These are phyloP conservation scores for Ustilago curta DNA, from an alignment of 1,284 basidiomycete genomes.

Conservation along the genomic window DNA sequence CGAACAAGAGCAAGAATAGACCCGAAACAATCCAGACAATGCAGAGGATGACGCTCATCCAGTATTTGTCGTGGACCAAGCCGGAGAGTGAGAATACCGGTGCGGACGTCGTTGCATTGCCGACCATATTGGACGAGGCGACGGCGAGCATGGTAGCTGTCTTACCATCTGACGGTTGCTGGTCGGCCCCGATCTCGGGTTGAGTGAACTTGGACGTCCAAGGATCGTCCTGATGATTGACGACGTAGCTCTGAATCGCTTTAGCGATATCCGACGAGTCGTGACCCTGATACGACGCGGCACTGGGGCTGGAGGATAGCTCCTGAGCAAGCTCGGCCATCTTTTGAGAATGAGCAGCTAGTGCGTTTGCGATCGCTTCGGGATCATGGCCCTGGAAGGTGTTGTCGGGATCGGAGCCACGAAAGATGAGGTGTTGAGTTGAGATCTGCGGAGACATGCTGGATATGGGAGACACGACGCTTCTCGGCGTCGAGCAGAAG, in stretches of 20 bases:
- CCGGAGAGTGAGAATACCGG: conserved; percentile 36
- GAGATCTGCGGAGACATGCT: conserved; percentile 26
- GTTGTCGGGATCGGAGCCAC: conserved; percentile 23
- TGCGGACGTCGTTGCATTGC: not conserved
- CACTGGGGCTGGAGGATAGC: not conserved
- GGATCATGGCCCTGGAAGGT: conserved; percentile 50
- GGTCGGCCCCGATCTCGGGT: not conserved
- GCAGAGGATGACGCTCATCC: conserved; percentile 52
- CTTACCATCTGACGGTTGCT: not conserved
- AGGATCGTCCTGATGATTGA: conserved; percentile 30
- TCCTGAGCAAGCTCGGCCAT: conserved; percentile 39
- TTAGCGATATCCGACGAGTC: conserved; percentile 43
- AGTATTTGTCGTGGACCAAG: conserved; percentile 29
- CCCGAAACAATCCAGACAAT: conserved; percentile 57
- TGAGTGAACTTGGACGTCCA: conserved; percentile 27
- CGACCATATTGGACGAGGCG: not conserved
- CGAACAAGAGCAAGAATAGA: conserved; percentile 57
- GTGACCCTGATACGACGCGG: conserved; percentile 34
- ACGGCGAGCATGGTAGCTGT: conserved; percentile 1
- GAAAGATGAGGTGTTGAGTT: not conserved
- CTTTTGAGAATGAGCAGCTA: conserved; percentile 37
- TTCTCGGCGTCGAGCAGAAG: conserved; percentile 4
- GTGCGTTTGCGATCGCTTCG: conserved; percentile 40
- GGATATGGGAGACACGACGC: not conserved
- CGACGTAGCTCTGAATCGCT: conserved; percentile 49